Base-by-base conservation (phyloP, 2,329 filamentous ascomycete species). In the Sclerotinia sclerotiorum region DNA sequence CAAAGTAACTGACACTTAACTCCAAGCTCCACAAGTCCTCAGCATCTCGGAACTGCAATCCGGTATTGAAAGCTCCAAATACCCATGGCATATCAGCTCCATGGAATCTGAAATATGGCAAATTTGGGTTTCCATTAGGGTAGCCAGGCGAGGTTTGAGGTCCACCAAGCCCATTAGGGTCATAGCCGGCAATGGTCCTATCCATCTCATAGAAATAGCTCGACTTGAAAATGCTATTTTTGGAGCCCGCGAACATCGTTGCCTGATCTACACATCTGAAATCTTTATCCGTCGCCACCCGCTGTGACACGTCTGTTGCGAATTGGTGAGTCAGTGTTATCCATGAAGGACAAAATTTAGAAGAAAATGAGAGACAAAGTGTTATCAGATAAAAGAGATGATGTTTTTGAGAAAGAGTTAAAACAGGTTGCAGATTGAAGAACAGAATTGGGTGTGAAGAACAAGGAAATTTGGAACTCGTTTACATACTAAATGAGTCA, bases 261-360 rank as follows among this genome's bases (percentile, higher is more conserved):
- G 84, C 84, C 76, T 86, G 81, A 69, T 86, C 84, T 60, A 85
- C 79, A 71, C 84, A 87, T 67, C 83, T 82, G 78, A 86, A 86
- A 6, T 81, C 82, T 56, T 80, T 82, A 72, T 86, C 84, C 3
- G 84, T 85, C 3, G 83, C 81, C 39, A 86, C 79, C 15, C 84
- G 81, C 46, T 82, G 79, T 5, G 82, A 82, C 3, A 85, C 82
- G 69, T 86, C 39, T 42, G 39, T 42, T 42, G 39, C 13, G 1
- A 17, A 42, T 15, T 42, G 39, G 15, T 5, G 13, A 42, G 39
- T 42, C 39, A 17, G 13, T 17, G 15, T 17, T 42, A 15, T 5
- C 39, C 17, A 17, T 42, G 11, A 42, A 17, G 39, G 39, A 15
- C 39, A 42, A 0, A 17, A 42, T 42, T 5, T 5, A 17, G 15